phyloP scores from a whole-genome alignment of 164 flowering plant species.

The Tinospora cordifolia region DNA sequence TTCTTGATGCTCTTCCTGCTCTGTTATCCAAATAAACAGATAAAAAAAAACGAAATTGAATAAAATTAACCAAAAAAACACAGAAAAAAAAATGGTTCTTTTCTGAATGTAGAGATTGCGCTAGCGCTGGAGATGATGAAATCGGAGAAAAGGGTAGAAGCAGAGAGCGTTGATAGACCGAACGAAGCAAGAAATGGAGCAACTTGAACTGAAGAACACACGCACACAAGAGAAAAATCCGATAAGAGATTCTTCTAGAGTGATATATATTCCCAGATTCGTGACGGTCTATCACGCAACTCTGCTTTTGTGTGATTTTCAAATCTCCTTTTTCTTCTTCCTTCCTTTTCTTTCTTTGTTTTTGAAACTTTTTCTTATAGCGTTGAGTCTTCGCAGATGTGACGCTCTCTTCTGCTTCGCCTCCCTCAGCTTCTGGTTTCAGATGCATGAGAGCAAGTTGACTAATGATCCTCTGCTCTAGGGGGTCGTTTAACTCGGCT shows the following conservation, averaged over 20 bases:
- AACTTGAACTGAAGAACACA: not conserved
- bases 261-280: slow-evolving; percentile 34
- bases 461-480: too few relatives aligned
- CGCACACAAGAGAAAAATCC: too few relatives aligned
- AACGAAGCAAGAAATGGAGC: slow-evolving; percentile 32
- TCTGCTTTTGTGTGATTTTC: slow-evolving; percentile 23
- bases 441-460: too few relatives aligned
- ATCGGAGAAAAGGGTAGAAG: slow-evolving; percentile 12
- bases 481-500: not conserved
- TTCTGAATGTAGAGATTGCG: not conserved
- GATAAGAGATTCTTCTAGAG: not conserved
- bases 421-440: not conserved
- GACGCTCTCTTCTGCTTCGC: not conserved
- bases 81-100: not conserved
- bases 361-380: not conserved
- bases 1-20: not conserved
- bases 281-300: slow-evolving; percentile 51
- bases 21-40: not conserved
- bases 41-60: not conserved
- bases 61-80: not conserved
- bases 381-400: not conserved
- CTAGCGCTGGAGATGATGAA: not conserved
- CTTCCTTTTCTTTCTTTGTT: not conserved
- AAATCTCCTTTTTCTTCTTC: slow-evolving; percentile 3
- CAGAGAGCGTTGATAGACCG: slow-evolving; percentile 76